Evolutionary conservation across 306 rosid genomes (phyloP), one percentile per base, ranked within the genome.

Genomic region (Pterocarpus santalinus): DNA sequence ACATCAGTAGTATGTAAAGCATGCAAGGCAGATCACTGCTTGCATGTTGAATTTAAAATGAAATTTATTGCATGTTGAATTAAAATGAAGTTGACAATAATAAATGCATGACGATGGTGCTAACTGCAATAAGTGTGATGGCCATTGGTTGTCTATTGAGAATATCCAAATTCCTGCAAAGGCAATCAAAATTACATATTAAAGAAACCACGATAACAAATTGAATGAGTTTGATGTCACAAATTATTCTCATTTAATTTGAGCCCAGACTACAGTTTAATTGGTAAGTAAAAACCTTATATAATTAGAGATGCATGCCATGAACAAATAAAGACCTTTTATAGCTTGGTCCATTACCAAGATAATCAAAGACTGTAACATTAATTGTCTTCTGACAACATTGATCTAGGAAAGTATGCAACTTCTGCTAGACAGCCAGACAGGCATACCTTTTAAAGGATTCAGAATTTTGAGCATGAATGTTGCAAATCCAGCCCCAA

Each of bases 401-500:
- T 33, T 70, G 64, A 52, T 70, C 53, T 80, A 44, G 72, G 68
- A 65, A 79, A 51, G 10, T 57, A 16, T 65, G 43, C 35, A 74
- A 65, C 65, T 63, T 69, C 73, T 41, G 44, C 67, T 8, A 68
- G 71, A 46, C 10, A 79, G 56, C 70, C 15, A 51, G 61, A 46
- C 15, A 65, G 34, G 77, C 69, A 44, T 80, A 95, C 97, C 95
- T 86, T 86, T 84, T 87, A 80, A 90, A 93, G 79, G 94, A 87
- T 80, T 86, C 89, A 51, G 93, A 88, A 86, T 90, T 87, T 82
- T 80, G 84, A 75, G 77, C 43, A 84, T 89, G 92, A 77, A 87
- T 82, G 85, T 89, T 95, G 86, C 98, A 95, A 81, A 89, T 91
- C 98, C 99, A 95, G 56, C 98, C 99, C 98, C 99, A 95, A 79